These are phyloP conservation scores for Cytospora chrysosperma DNA, from an alignment of 2,329 filamentous ascomycete genomes.

Conservation along the genomic window DNA sequence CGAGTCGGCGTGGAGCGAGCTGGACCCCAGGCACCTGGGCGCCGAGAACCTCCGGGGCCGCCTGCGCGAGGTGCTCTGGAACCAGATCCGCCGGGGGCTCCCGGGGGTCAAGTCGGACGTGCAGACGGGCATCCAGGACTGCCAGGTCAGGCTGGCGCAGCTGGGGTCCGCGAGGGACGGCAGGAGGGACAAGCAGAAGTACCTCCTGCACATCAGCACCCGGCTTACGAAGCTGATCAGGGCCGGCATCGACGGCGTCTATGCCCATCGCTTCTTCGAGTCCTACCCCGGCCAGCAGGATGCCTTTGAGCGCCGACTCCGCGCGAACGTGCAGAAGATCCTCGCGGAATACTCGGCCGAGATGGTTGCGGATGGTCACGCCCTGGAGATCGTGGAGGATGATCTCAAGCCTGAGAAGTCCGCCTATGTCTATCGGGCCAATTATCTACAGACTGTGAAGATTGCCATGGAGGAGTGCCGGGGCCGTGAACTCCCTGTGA, in stretches of 20 bases:
- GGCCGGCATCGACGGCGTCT: slow-evolving; percentile 28
- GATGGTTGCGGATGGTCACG: slow-evolving; percentile 29
- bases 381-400: slow-evolving; percentile 30
- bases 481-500: slow-evolving; percentile 31
- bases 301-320: slow-evolving; percentile 29
- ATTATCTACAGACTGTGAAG: slow-evolving; percentile 26
- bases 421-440: slow-evolving; percentile 9
- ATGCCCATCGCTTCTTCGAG: slow-evolving; percentile 35
- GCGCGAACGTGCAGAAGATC: slow-evolving; percentile 30
- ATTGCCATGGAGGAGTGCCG: slow-evolving; percentile 29
- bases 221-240: slow-evolving; percentile 25
- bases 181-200: slow-evolving; percentile 35
- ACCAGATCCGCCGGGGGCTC: slow-evolving; percentile 47
- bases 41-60: slow-evolving; percentile 46
- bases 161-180: slow-evolving; percentile 51
- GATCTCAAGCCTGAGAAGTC: slow-evolving; percentile 18
- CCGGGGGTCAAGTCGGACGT: slow-evolving; percentile 47
- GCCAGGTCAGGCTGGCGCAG: slow-evolving; percentile 38
- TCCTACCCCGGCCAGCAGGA: slow-evolving; percentile 26
- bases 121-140: slow-evolving; percentile 35
- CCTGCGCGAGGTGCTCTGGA: slow-evolving; percentile 50
- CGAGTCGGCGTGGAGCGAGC: slow-evolving; percentile 37
- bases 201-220: slow-evolving; percentile 20
- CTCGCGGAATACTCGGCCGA: slow-evolving; percentile 27
- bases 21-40: slow-evolving; percentile 42